These are phyloP conservation scores for Lycium barbarum DNA, from an alignment of 257 asterid species.

Conservation along the genomic window DNA sequence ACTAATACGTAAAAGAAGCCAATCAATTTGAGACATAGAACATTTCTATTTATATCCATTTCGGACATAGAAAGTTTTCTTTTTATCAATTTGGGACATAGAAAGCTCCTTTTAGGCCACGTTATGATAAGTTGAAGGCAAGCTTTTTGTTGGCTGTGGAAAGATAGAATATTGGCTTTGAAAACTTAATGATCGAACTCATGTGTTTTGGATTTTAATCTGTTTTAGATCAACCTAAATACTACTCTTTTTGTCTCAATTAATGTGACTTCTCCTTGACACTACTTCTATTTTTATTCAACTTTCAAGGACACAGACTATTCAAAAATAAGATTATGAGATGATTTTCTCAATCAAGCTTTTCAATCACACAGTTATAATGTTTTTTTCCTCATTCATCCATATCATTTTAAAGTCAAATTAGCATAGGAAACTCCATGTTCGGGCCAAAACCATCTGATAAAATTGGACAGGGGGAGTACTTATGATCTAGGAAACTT, in stretches of 20 bases:
- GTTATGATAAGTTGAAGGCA: background rate
- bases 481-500: background rate
- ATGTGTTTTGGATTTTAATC: background rate
- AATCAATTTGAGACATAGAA: background rate
- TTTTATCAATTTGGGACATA: background rate
- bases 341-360: background rate
- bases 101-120: background rate
- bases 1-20: background rate
- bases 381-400: background rate
- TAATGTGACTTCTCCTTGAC: background rate
- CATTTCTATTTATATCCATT: background rate
- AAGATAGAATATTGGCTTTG: background rate
- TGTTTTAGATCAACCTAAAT: background rate
- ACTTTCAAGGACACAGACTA: background rate
- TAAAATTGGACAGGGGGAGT: background rate
- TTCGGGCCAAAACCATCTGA: background rate
- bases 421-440: background rate
- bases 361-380: background rate
- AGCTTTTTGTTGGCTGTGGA: background rate
- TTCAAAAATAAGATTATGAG: no score
- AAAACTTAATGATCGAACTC: background rate
- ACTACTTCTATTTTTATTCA: background rate
- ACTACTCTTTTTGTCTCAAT: background rate
- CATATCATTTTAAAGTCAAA: background rate
- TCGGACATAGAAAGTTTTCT: background rate